A percentile compares a stretch with the other conserved stretches of the same genome.
Conservation (phyloP, 495 filamentous ascomycete species). For the Lichenothelia convexa region DNA sequence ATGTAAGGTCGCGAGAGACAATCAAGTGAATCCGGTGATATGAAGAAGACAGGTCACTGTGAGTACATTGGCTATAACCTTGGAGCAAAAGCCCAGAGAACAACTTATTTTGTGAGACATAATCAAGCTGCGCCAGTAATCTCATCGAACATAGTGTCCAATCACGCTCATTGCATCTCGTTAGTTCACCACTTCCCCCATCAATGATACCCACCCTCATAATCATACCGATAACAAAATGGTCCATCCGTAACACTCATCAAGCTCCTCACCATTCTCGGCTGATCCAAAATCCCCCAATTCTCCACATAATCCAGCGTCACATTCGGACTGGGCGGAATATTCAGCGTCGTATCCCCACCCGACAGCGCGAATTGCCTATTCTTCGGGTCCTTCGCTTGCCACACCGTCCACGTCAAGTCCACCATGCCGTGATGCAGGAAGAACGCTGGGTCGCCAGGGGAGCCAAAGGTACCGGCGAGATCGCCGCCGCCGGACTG, state of each 20-base stretch:
- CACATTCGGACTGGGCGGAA: conserved; percentile 28
- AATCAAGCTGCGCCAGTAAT: too few relatives aligned
- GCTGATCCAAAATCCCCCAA: conserved; percentile 20
- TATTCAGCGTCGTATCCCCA: conserved; percentile 38
- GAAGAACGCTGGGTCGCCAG: conserved; percentile 50
- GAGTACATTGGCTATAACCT: too few relatives aligned
- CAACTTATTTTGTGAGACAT: too few relatives aligned
- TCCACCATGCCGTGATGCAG: conserved; percentile 56
- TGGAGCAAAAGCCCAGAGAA: too few relatives aligned
- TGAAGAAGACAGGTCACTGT: too few relatives aligned
- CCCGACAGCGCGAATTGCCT: conserved; percentile 29
- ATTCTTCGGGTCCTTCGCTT: conserved; percentile 33
- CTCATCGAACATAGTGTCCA: too few relatives aligned
- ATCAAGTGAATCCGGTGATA: too few relatives aligned
- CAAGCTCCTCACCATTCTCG: conserved; percentile 25
- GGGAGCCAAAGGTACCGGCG: conserved; percentile 36
- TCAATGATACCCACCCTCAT: too few relatives aligned
- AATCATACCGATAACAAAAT: conserved; percentile 42
- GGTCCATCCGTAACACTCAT: conserved; percentile 34
- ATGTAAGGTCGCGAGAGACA: too few relatives aligned
- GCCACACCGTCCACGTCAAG: conserved; percentile 53
- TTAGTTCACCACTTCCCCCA: too few relatives aligned
- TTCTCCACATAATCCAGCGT: conserved; percentile 29
- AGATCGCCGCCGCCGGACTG: conserved; percentile 43
- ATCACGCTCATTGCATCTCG: too few relatives aligned